phyloP scores from a whole-genome alignment of 164 flowering plant genomes.

The Stephania yunnanensis region DNA sequence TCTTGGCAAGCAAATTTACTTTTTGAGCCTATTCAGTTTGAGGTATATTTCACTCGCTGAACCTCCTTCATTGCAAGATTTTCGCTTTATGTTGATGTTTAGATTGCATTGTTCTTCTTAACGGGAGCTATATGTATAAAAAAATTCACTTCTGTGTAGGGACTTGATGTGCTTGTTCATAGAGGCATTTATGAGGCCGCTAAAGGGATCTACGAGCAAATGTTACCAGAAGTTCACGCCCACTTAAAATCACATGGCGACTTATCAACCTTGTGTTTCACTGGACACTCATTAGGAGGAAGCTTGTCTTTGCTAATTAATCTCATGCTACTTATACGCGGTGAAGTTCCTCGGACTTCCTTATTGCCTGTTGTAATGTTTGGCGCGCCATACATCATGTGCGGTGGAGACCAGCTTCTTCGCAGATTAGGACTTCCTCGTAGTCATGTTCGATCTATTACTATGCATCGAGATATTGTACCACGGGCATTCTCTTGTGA shows the following conservation, averaged over 20 bases:
- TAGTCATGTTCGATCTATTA: slow-evolving; percentile 68
- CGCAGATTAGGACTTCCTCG: slow-evolving; percentile 63
- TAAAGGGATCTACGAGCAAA: slow-evolving; percentile 86
- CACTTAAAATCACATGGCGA: slow-evolving; percentile 58
- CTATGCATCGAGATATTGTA: slow-evolving; percentile 93
- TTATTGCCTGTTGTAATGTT: slow-evolving; percentile 91
- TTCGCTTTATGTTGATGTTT: not conserved
- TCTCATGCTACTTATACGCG: slow-evolving; percentile 82
- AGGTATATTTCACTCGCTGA: slow-evolving; percentile 42
- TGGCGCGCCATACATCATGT: slow-evolving; percentile 87
- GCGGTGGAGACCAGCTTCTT: slow-evolving; percentile 88
- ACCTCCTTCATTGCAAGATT: not conserved
- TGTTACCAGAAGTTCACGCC: slow-evolving; percentile 79
- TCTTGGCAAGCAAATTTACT: slow-evolving; percentile 98
- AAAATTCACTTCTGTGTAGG: slow-evolving; percentile 32
- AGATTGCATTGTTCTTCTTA: not conserved
- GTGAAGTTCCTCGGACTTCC: slow-evolving; percentile 70
- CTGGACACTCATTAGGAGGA: slow-evolving; percentile 98
- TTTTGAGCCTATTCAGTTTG: slow-evolving; percentile 81
- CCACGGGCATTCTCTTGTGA: slow-evolving; percentile 94
- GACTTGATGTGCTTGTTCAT: slow-evolving; percentile 78
- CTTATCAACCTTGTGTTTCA: slow-evolving; percentile 79
- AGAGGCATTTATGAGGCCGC: slow-evolving; percentile 99
- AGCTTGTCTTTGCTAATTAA: slow-evolving; percentile 77
- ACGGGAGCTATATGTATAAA: not conserved